Percentiles rank a stretch among this genome's conserved stretches.
Evolutionary conservation across 352 stramenopile genomes (phyloP).

Genomic region (Phytophthora chlamydospora): DNA sequence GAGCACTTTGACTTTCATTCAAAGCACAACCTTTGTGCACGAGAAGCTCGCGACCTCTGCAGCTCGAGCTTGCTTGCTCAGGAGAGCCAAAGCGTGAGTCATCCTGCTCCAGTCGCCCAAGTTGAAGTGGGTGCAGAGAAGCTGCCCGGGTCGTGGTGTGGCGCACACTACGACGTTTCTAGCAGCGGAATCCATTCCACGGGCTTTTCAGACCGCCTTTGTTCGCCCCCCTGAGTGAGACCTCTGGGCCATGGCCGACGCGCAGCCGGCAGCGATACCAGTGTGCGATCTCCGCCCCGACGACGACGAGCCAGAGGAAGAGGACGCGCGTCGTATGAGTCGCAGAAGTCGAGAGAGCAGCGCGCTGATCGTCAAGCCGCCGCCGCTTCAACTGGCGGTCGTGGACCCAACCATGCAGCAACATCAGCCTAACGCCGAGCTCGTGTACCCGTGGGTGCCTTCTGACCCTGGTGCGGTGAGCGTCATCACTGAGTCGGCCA

Average conservation of each 20-base stretch:
- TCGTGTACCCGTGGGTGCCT: conserved; percentile 35
- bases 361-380: conserved; percentile 37
- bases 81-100: too few relatives aligned
- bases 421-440: conserved; percentile 18
- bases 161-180: conserved; percentile 34
- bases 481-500: conserved; percentile 23
- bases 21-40: too few relatives aligned
- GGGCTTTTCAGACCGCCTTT: conserved; percentile 11
- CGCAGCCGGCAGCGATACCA: conserved; percentile 10
- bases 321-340: conserved; percentile 27
- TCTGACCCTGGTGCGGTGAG: conserved; percentile 19
- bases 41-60: too few relatives aligned
- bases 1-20: too few relatives aligned
- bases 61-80: too few relatives aligned
- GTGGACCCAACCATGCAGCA: conserved; percentile 16
- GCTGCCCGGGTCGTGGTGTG: conserved; percentile 17
- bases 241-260: conserved; percentile 28
- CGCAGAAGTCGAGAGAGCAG: conserved; percentile 11
- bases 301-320: conserved; percentile 41
- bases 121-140: conserved; percentile 28
- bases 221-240: conserved; percentile 10
- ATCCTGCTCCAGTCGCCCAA: not conserved
- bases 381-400: conserved; percentile 26
- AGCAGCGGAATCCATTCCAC: conserved; percentile 17
- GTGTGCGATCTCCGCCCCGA: conserved; percentile 23